Evolutionary conservation across 1,284 basidiomycete species (phyloP), one percentile per base, ranked within the genome.

Genomic region (Rhizoctonia solani): DNA sequence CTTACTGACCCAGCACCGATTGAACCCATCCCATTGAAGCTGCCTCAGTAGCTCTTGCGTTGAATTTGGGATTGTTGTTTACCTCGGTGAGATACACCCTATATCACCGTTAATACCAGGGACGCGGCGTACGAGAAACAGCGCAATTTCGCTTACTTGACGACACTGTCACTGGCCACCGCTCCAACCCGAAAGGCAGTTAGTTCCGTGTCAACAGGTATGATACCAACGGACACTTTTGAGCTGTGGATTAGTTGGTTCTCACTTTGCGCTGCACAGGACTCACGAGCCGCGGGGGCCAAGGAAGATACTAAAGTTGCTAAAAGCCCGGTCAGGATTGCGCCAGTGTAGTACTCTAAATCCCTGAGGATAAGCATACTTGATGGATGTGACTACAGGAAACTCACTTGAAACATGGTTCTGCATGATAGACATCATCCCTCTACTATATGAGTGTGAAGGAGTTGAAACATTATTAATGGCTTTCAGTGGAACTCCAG

Each of bases 11-110:
- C 0, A 66, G 61, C 16, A 50, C 52, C 3, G 39, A 37, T 25
- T 66, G 61, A 44, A 66, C 61, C 61, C 61, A 66, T 1, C 50
- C 61, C 50, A 66, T 54, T 11, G 61, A 66, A 6, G 61, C 61
- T 16, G 61, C 61, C 16, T 66, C 50, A 1, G 50, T 52, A 21
- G 61, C 49, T 30, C 37, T 53, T 8, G 21, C 6, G 5, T 1
- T 8, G 16, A 66, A 54, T 1, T 9, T 27, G 8, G 6, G 9
- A 21, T 54, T 66, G 8, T 25, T 25, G 8, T 30, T 25, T 1
- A 30, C 32, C 8, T n/a, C 23, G 9, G 39, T 19, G 19, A 53
- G 9, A 19, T 13, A 16, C 3, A 37, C 21, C 1, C 59, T 65
- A 32, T 30, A 30, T 23, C 3, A 14, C 19, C 23, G 25, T 66